phyloP scores from a whole-genome alignment of 2,329 filamentous ascomycete species.

The Aspergillus brunneoviolaceus region DNA sequence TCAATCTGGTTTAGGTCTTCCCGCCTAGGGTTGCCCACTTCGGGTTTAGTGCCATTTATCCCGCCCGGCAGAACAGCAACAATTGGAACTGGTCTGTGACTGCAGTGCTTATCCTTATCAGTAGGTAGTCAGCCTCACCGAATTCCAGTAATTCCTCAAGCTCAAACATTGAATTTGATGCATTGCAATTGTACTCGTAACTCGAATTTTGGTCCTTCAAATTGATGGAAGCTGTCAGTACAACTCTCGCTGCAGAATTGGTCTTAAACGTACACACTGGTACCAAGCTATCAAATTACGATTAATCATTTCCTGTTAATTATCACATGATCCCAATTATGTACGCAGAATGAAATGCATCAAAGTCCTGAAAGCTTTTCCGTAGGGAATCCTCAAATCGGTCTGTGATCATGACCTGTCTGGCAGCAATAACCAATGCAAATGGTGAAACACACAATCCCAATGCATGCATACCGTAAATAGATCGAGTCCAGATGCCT shows the following conservation, averaged over 20 bases:
- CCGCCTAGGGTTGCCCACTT: slow-evolving; percentile 32
- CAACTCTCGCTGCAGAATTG: no score
- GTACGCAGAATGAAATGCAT: background rate
- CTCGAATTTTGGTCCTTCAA: no score
- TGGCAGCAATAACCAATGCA: background rate
- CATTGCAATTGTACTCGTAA: no score
- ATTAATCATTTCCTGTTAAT: background rate
- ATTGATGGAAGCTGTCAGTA: no score
- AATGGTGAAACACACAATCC: background rate
- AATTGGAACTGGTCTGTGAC: background rate
- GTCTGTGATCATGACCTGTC: background rate
- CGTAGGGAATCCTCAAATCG: background rate
- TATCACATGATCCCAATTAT: background rate
- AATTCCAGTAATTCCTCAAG: no score
- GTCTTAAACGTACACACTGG: background rate
- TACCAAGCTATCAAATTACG: no score
- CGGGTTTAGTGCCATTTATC: background rate
- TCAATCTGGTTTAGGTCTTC: slow-evolving; percentile 36
- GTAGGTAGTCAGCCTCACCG: no score
- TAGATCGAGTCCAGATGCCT: background rate
- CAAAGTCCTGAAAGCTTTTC: background rate
- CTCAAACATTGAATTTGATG: no score
- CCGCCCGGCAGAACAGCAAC: background rate
- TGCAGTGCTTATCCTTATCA: background rate
- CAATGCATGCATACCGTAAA: background rate